Percentiles rank a stretch among this genome's conserved stretches.
Evolutionary conservation across 139 green algal species (phyloP).

Genomic region (Micractinium conductrix): DNA sequence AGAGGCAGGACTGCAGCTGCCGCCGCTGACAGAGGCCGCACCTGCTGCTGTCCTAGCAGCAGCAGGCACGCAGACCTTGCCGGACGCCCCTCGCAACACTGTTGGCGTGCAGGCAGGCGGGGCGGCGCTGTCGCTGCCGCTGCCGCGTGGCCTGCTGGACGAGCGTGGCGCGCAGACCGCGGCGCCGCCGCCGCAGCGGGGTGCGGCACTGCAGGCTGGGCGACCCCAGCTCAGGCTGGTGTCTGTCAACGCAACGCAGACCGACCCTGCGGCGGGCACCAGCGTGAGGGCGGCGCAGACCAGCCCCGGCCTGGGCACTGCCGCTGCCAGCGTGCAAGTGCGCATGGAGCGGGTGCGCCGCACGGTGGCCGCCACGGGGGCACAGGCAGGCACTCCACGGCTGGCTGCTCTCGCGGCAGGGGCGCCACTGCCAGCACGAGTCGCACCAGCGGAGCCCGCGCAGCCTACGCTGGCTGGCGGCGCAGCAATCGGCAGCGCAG

Average conservation of each 20-base stretch:
- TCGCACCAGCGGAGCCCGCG: no score
- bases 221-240: constrained; percentile 7
- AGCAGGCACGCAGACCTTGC: no score
- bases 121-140: no score
- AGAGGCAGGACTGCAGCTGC: not conserved
- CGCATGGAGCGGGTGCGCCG: not conserved
- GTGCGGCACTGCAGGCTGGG: not conserved
- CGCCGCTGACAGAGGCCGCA: not conserved
- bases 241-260: not conserved
- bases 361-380: not conserved
- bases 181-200: not conserved
- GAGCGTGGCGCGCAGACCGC: not conserved
- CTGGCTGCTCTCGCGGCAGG: not conserved
- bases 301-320: not conserved
- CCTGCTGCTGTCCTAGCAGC: not conserved
- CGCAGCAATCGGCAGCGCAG: not conserved
- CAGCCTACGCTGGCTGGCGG: not conserved
- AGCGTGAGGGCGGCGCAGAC: no score
- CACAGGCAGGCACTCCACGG: not conserved
- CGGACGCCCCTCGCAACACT: no score
- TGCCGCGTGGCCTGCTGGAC: not conserved
- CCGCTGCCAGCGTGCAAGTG: not conserved
- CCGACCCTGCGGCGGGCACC: not conserved
- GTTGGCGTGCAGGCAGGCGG: not conserved
- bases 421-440: no score